Conservation (phyloP, 352 stramenopile species). For the Halophytophthora polymorphica region DNA sequence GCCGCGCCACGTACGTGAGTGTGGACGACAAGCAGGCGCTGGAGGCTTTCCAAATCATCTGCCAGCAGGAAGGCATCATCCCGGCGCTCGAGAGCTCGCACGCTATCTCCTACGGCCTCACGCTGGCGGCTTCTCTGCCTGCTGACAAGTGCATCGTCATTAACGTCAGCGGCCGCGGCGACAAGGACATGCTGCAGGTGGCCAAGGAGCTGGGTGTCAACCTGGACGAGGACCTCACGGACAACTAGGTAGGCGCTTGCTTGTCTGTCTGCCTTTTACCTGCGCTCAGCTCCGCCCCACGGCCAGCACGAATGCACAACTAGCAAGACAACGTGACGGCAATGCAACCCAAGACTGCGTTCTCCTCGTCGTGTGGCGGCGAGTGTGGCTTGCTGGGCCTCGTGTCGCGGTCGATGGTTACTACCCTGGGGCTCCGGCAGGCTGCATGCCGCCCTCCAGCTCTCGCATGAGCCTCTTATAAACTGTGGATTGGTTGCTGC, state of each 20-base stretch:
- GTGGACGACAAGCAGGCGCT: conserved; percentile 97
- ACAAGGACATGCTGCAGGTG: conserved; percentile 99
- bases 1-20: conserved; percentile 94
- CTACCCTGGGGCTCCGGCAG: too few relatives aligned
- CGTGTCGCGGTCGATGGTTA: too few relatives aligned
- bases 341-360: too few relatives aligned
- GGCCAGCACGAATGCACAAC: not conserved
- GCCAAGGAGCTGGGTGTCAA: conserved; percentile 95
- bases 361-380: too few relatives aligned
- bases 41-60: conserved; percentile 95
- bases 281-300: not conserved
- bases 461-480: too few relatives aligned
- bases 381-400: too few relatives aligned
- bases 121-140: conserved; percentile 89
- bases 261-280: not conserved
- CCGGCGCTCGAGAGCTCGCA: conserved; percentile 96
- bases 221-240: conserved; percentile 80
- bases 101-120: conserved; percentile 93
- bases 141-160: conserved; percentile 94
- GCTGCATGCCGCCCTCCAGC: too few relatives aligned
- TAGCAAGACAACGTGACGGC: conserved; percentile 10
- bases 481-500: too few relatives aligned
- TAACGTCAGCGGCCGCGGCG: conserved; percentile 96
- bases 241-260: conserved; percentile 30
- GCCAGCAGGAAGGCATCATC: conserved; percentile 97